Evolutionary conservation across 2,329 filamentous ascomycete genomes (phyloP).

Genomic region (Colletotrichum orchidophilum): DNA sequence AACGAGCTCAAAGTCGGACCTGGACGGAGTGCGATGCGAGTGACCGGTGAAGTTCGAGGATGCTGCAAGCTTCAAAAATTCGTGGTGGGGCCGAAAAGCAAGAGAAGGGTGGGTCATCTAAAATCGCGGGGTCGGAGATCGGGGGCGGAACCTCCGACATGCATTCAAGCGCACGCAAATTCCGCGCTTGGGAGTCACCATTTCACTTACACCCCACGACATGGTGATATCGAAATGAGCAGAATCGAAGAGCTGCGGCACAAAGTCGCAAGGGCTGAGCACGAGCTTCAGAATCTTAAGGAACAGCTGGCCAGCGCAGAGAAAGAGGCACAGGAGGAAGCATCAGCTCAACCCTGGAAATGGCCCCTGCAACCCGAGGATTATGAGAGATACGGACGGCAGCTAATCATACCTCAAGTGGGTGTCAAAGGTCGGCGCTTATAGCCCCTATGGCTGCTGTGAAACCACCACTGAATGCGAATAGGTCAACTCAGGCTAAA

Average conservation of each 20-base stretch:
- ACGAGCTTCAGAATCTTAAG: conserved; percentile 56
- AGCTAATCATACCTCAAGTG: conserved; percentile 87
- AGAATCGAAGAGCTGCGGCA: conserved; percentile 51
- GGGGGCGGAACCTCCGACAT: conserved; percentile 18
- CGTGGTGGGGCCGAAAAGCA: conserved; percentile 12
- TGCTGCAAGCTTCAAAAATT: conserved; percentile 27
- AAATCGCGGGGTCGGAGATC: conserved; percentile 24
- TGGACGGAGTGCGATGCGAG: too few species aligned
- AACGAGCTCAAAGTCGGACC: not conserved
- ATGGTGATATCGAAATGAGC: conserved; percentile 44
- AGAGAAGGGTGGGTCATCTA: not conserved
- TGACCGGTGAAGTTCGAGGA: not conserved
- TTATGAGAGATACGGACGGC: conserved; percentile 87
- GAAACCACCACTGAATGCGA: conserved; percentile 11
- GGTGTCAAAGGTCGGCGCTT: conserved; percentile 73
- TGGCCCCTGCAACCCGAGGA: conserved; percentile 80
- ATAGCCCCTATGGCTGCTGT: too few species aligned
- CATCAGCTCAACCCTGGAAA: conserved; percentile 45
- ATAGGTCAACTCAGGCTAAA: conserved; percentile 81
- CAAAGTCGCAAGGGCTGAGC: conserved; percentile 59
- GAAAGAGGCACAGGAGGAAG: conserved; percentile 35
- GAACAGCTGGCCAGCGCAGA: conserved; percentile 55
- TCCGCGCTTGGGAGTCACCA: not conserved
- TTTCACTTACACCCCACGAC: not conserved
- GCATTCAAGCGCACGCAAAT: not conserved